Conservation (phyloP, 192 early-diverging fungal genomes). For the Backusella macrospora region DNA sequence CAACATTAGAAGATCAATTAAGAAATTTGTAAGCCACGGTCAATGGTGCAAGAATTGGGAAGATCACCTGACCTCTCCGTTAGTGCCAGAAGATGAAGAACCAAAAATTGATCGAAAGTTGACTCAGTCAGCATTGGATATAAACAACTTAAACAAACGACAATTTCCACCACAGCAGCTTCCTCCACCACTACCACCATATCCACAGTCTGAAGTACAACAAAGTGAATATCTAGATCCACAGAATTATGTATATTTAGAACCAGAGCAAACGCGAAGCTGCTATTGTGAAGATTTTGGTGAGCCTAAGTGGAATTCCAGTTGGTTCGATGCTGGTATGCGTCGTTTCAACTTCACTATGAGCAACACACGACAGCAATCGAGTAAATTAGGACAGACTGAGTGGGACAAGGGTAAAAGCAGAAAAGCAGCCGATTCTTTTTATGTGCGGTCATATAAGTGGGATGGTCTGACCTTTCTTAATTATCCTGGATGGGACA, state of each 20-base stretch:
- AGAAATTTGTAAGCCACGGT: constrained; percentile 49
- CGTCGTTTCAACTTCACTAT: constrained; percentile 30
- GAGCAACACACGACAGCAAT: constrained; percentile 21
- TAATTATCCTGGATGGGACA: constrained; percentile 42
- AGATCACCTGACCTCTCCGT: neutral
- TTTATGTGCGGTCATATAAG: constrained; percentile 41
- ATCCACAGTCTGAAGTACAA: neutral
- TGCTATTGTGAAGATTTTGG: constrained; percentile 54
- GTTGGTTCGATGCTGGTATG: constrained; percentile 27
- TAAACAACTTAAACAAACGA: constrained; percentile 5
- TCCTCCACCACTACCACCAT: neutral
- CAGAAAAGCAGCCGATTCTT: neutral
- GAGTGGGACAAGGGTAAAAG: constrained; percentile 15
- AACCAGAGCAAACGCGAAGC: constrained; percentile 6
- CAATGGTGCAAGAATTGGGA: constrained; percentile 42
- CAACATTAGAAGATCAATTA: constrained; percentile 48
- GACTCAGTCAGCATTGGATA: neutral
- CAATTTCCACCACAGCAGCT: neutral
- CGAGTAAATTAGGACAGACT: constrained; percentile 6
- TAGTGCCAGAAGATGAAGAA: neutral
- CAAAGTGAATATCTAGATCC: neutral
- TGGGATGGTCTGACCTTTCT: constrained; percentile 52
- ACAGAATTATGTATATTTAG: constrained; percentile 1
- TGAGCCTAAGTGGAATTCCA: constrained; percentile 35
- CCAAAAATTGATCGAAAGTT: constrained; percentile 6